Evolutionary conservation across 2,329 filamentous ascomycete genomes (phyloP).

Genomic region (Neoarthrinium moseri): DNA sequence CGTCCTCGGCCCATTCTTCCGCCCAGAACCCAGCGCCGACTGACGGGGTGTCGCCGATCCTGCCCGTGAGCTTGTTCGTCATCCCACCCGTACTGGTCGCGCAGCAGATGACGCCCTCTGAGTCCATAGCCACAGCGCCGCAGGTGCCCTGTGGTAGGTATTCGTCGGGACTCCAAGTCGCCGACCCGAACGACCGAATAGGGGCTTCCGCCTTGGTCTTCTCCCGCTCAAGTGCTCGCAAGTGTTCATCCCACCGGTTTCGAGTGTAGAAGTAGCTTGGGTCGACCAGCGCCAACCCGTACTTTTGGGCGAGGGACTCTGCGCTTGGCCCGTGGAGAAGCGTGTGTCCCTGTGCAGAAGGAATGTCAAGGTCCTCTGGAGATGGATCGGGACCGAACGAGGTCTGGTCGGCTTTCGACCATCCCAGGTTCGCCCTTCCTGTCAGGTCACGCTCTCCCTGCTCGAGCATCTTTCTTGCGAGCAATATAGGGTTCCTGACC

Average conservation of each 20-base stretch:
- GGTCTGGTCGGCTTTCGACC: conserved; percentile 13
- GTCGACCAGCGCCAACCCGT: conserved; percentile 70
- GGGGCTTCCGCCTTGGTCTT: conserved; percentile 30
- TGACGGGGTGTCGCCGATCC: conserved; percentile 83
- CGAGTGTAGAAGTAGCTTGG: conserved; percentile 77
- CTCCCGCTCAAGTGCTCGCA: conserved; percentile 53
- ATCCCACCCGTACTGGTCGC: conserved; percentile 72
- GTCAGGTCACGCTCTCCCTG: conserved; percentile 62
- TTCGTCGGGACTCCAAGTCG: conserved; percentile 58
- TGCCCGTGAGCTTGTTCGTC: conserved; percentile 84
- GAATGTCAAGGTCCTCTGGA: conserved; percentile 39
- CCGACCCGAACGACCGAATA: conserved; percentile 17
- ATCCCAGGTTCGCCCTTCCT: conserved; percentile 16
- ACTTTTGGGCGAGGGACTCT: conserved; percentile 64
- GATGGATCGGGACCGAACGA: no score
- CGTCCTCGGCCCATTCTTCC: conserved; percentile 66
- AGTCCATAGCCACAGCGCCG: conserved; percentile 78
- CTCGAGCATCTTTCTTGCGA: conserved; percentile 71
- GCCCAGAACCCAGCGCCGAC: conserved; percentile 88
- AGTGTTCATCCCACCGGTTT: conserved; percentile 76
- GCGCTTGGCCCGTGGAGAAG: conserved; percentile 67
- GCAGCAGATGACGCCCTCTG: conserved; percentile 69
- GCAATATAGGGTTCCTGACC: conserved; percentile 76
- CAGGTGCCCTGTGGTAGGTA: conserved; percentile 83
- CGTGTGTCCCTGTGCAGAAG: conserved; percentile 66